Percentiles rank a stretch among this genome's conserved stretches.
Evolutionary conservation across 345 rosid genomes (phyloP).

Genomic region (Angophora floribunda): DNA sequence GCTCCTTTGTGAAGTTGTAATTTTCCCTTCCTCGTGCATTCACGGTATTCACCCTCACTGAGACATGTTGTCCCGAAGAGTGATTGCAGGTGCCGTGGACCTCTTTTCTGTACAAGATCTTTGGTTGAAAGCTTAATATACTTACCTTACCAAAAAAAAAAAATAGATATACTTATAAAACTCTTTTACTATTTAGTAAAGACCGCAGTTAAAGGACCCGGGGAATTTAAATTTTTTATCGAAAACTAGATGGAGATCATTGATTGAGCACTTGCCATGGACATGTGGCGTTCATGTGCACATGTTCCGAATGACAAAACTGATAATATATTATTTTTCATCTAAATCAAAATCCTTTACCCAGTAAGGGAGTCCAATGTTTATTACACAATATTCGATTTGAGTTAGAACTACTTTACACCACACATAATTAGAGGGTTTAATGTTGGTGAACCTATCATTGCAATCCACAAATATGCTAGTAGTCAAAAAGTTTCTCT

Average conservation of each 20-base stretch:
- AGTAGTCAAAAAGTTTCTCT: rapidly evolving
- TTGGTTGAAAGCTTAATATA: no score
- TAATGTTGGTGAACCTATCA: rapidly evolving
- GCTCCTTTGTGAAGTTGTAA: no score
- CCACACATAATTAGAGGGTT: rapidly evolving
- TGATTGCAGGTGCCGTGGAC: no score
- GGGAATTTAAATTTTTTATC: rapidly evolving
- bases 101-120: no score
- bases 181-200: no score
- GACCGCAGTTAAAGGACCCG: rapidly evolving
- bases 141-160: no score
- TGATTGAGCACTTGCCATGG: rapidly evolving
- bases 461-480: rapidly evolving
- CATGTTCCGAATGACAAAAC: rapidly evolving
- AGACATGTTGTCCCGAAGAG: no score
- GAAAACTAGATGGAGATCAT: rapidly evolving
- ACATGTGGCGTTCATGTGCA: rapidly evolving
- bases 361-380: rapidly evolving
- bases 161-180: no score
- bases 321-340: neutral
- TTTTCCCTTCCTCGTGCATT: no score
- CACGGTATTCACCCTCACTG: no score
- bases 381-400: rapidly evolving
- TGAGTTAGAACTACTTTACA: rapidly evolving
- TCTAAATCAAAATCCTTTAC: rapidly evolving